These are phyloP conservation scores for Aspergillus piperis DNA, from an alignment of 2,329 filamentous ascomycete genomes.

Conservation along the genomic window DNA sequence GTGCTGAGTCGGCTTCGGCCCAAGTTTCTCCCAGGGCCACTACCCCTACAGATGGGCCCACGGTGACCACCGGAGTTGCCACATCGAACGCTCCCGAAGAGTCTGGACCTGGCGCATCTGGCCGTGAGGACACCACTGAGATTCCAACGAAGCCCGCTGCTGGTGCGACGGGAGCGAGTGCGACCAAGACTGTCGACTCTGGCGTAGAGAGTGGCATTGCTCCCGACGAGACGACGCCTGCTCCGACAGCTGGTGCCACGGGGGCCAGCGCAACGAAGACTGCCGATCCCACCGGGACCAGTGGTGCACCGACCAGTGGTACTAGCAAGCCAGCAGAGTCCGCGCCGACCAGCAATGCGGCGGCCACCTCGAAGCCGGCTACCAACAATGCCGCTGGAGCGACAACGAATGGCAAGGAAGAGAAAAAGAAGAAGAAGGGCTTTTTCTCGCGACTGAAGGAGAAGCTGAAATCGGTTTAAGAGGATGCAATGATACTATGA, in stretches of 20 bases:
- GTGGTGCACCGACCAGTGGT: neutral
- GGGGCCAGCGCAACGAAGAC: slow-evolving; percentile 20
- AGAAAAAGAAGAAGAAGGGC: slow-evolving; percentile 67
- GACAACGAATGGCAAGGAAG: slow-evolving; percentile 13
- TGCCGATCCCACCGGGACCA: slow-evolving; percentile 7
- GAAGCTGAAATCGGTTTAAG: slow-evolving; percentile 48
- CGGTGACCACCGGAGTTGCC: slow-evolving; percentile 24
- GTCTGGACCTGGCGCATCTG: slow-evolving; percentile 13
- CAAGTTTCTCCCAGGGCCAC: slow-evolving; percentile 23
- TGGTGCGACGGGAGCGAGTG: slow-evolving; percentile 13
- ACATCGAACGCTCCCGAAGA: slow-evolving; percentile 22
- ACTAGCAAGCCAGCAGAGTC: neutral
- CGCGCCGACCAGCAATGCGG: neutral
- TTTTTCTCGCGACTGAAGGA: slow-evolving; percentile 61
- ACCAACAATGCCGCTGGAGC: slow-evolving; percentile 8
- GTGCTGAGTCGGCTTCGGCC: slow-evolving; percentile 17
- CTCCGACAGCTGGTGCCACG: slow-evolving; percentile 9
- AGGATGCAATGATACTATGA: neutral
- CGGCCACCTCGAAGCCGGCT: neutral
- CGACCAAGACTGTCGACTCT: slow-evolving; percentile 20
- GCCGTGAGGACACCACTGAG: neutral
- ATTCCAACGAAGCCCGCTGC: neutral
- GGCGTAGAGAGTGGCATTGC: neutral
- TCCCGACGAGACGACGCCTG: neutral
- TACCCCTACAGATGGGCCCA: slow-evolving; percentile 10